Evolutionary conservation across 148 eudicot genomes (phyloP).

Genomic region (Rhododendron griersonianum): DNA sequence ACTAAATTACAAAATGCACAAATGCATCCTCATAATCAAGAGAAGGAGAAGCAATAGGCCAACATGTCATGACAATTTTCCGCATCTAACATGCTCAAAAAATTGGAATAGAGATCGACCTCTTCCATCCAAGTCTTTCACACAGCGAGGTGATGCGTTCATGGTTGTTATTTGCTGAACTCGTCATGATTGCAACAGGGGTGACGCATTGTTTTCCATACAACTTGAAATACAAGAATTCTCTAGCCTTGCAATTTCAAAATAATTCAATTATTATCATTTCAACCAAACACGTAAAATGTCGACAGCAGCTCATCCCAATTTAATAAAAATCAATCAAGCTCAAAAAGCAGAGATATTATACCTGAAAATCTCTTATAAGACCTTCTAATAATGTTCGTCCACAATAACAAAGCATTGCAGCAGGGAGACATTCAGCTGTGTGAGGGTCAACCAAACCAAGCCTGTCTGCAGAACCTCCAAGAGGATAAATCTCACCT

Average conservation of each 20-base stretch:
- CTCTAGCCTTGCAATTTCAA: constrained; percentile 65
- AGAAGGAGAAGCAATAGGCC: background rate
- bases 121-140: constrained; percentile 76
- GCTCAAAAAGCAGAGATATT: constrained; percentile 10
- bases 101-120: constrained; percentile 74
- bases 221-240: constrained; percentile 83
- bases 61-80: constrained; percentile 3
- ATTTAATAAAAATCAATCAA: background rate
- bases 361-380: constrained; percentile 97
- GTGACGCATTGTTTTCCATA: constrained; percentile 84
- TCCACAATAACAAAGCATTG: constrained; percentile 94
- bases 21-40: constrained; percentile 1
- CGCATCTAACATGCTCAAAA: constrained; percentile 77
- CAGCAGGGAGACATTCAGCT: constrained; percentile 98
- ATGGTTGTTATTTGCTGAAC: constrained; percentile 91
- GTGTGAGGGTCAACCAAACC: constrained; percentile 82
- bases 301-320: background rate
- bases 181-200: constrained; percentile 98
- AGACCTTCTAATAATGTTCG: constrained; percentile 91
- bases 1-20: constrained; percentile 16
- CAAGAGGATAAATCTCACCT: constrained; percentile 98
- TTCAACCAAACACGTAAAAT: constrained; percentile 13
- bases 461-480: constrained; percentile 98
- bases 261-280: constrained; percentile 1
- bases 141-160: constrained; percentile 69